A percentile compares a stretch with the other conserved stretches of the same genome.
These are phyloP conservation scores for Thermochaetoides dissita DNA, from an alignment of 2,329 filamentous ascomycete species.

Conservation along the genomic window DNA sequence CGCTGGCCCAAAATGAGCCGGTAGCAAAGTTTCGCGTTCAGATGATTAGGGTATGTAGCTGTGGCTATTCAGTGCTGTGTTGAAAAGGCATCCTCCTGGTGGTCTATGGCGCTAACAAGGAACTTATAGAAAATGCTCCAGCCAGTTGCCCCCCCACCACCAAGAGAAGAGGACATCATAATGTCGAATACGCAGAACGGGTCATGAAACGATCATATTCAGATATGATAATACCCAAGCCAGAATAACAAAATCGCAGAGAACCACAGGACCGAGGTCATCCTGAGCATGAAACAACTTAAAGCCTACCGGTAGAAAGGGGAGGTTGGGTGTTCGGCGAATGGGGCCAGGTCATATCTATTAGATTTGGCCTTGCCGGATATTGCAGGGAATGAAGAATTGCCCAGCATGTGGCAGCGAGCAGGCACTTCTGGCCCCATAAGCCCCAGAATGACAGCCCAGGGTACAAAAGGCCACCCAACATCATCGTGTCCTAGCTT, in stretches of 20 bases:
- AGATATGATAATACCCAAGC: too few relatives aligned
- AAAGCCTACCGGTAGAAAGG: too few relatives aligned
- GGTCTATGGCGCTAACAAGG: background rate
- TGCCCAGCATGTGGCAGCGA: too few relatives aligned
- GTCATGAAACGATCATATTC: conserved; percentile 1
- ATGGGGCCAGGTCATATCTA: too few relatives aligned
- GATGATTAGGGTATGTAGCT: conserved; percentile 54
- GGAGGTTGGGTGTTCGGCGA: too few relatives aligned
- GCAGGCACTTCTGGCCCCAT: too few relatives aligned
- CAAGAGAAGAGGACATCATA: conserved; percentile 31
- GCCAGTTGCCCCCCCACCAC: conserved; percentile 43
- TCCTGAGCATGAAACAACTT: too few relatives aligned
- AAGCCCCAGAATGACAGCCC: too few relatives aligned
- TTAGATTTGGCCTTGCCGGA: too few relatives aligned
- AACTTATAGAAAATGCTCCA: conserved; percentile 50
- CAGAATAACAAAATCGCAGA: too few relatives aligned
- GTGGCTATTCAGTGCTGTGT: conserved; percentile 10
- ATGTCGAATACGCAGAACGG: conserved; percentile 4
- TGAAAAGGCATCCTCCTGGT: background rate
- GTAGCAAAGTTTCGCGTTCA: conserved; percentile 64
- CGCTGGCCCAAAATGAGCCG: conserved; percentile 75
- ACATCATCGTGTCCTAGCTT: conserved; percentile 7
- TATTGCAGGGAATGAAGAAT: too few relatives aligned
- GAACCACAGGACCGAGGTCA: too few relatives aligned
- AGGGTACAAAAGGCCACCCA: background rate